Evolutionary conservation across 78 protist species (phyloP).

Genomic region (Mantamonas sphyraenae): DNA sequence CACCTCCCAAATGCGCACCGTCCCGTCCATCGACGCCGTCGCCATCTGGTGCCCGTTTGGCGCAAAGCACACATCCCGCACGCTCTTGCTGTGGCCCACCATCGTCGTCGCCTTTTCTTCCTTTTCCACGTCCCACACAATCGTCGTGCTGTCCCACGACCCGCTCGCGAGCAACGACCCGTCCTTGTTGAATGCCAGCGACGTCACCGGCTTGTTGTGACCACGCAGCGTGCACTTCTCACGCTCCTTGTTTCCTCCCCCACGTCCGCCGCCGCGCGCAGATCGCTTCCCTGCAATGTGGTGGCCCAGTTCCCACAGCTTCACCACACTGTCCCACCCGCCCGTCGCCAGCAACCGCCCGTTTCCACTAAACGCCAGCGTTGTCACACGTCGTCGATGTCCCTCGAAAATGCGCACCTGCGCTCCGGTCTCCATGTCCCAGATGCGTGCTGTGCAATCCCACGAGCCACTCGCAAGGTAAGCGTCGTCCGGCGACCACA

Average conservation of each 20-base stretch:
- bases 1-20: constrained; percentile 37
- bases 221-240: constrained; percentile 30
- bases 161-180: constrained; percentile 35
- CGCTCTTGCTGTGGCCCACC: constrained; percentile 38
- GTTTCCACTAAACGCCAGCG: neutral
- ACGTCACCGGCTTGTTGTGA: constrained; percentile 41
- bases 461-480: neutral
- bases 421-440: neutral
- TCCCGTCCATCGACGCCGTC: constrained; percentile 49
- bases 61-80: constrained; percentile 24
- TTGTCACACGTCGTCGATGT: neutral
- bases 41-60: constrained; percentile 29
- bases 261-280: neutral
- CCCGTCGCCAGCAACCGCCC: constrained; percentile 4
- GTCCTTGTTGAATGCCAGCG: constrained; percentile 38
- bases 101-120: constrained; percentile 19
- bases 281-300: neutral
- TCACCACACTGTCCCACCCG: constrained; percentile 19
- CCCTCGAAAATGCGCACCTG: neutral
- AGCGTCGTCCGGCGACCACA: neutral
- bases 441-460: neutral
- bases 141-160: constrained; percentile 37
- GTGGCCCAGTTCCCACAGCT: neutral
- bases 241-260: too few relatives aligned
- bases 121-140: constrained; percentile 48